These are phyloP conservation scores for Pecoramyces ruminantium DNA, from an alignment of 192 early-diverging fungal genomes.

Conservation along the genomic window DNA sequence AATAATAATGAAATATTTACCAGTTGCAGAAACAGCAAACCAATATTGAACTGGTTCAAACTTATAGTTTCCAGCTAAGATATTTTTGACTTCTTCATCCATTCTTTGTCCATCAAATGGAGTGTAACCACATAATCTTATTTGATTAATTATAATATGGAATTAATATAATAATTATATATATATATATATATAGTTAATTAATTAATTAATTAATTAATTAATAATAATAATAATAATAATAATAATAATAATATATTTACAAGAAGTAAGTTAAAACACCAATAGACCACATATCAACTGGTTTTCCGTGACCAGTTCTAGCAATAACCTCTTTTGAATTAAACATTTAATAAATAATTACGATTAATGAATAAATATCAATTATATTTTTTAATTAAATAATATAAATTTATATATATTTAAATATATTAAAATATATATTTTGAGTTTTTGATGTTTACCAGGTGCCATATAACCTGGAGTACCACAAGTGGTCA, in stretches of 20 bases:
- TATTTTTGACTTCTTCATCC: conserved; percentile 26
- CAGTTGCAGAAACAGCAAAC: conserved; percentile 56
- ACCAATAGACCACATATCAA: conserved; percentile 6
- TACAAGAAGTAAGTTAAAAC: conserved; percentile 7
- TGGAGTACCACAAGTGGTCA: conserved; percentile 58
- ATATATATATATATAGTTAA: too few species aligned
- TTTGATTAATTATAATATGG: too few species aligned
- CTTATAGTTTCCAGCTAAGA: conserved; percentile 15
- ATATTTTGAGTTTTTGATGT: too few species aligned
- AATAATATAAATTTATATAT: too few species aligned
- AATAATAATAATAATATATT: neutral
- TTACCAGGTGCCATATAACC: conserved; percentile 18
- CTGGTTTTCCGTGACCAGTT: conserved; percentile 4
- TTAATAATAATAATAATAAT: too few species aligned
- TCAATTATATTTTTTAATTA: too few species aligned
- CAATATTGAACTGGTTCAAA: conserved; percentile 32
- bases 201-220: too few species aligned
- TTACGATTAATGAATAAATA: too few species aligned
- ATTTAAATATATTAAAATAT: too few species aligned
- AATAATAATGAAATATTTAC: too few species aligned
- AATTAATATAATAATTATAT: too few species aligned
- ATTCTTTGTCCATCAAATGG: conserved; percentile 32
- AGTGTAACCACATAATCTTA: conserved; percentile 29
- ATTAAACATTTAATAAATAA: too few species aligned
- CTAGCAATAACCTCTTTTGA: conserved; percentile 7